Evolutionary conservation across 768 basidiomycete species (phyloP), one percentile per base, ranked within the genome.

Genomic region (Termitomyces sp.): DNA sequence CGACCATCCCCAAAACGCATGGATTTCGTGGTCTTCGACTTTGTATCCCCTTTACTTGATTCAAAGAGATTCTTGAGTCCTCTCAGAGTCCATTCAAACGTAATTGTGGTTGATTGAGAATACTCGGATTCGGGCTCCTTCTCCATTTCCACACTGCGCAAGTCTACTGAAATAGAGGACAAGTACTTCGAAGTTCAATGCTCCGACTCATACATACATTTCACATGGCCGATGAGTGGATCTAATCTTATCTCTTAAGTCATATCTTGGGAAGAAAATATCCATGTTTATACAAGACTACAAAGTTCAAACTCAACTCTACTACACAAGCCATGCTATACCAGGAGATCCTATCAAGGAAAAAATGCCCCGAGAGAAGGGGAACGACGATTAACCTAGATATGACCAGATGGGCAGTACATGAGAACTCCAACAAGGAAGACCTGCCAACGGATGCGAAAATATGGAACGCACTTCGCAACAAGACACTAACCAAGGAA

Each of bases 21-120:
- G 3, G 88, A 91, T 68, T 88, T 91, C 22, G 82, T 89, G 16
- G 83, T 85, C 59, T 88, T 89, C 2, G 86, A 89, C 67, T 91
- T 91, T 18, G 76, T 67, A 23, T 89, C 88, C n/a, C 89, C 88
- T 63, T 85, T 86, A 55, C 86, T 89, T 20, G 80, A 76, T 35
- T 94, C 92, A 57, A 93, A 94, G 27, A 93, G 68, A 43, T 74
- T 73, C 67, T 84, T 88, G 54, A 94, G 75, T 3, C 83, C 85
- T 31, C 77, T 76, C 25, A 94, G 72, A 0, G 82, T 84, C 92
- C 92, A 94, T 70, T 93, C 91, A 56, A 89, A 86, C 10, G 78
- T 78, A 59, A 83, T 75, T 0, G 80, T 71, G 4, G 75, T 77
- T 52, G 75, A 79, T 70, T 89, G 88, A 57, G 75, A 74, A 52